Conservation (phyloP, 768 basidiomycete species). For the Peribolospora kevripleyi region DNA sequence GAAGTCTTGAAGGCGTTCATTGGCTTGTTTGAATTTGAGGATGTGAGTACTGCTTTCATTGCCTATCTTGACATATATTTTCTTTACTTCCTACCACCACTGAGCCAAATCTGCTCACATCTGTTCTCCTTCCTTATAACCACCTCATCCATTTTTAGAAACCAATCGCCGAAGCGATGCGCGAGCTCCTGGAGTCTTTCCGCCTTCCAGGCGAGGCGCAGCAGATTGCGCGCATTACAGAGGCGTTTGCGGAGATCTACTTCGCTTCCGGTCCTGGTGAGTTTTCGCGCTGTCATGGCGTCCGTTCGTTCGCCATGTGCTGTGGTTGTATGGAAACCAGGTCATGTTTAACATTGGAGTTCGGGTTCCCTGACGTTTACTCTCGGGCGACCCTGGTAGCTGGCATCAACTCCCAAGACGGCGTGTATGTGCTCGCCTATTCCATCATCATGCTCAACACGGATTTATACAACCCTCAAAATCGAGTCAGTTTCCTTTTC, state of each 20-base stretch:
- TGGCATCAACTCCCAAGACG: constrained; percentile 74
- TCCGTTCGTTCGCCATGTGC: not conserved
- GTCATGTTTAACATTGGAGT: not conserved
- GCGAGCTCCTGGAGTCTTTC: constrained; percentile 79
- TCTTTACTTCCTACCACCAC: not conserved
- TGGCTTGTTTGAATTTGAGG: constrained; percentile 63
- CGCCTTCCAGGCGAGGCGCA: constrained; percentile 85
- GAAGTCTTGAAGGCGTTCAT: constrained; percentile 72
- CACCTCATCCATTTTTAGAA: constrained; percentile 30
- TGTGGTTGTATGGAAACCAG: not conserved
- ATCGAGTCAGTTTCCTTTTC: constrained; percentile 17
- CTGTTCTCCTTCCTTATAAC: not conserved
- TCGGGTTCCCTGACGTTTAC: not conserved
- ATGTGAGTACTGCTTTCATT: constrained; percentile 29
- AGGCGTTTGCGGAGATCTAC: constrained; percentile 77
- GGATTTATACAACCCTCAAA: constrained; percentile 82
- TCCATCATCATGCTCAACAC: constrained; percentile 98
- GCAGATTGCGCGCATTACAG: constrained; percentile 79
- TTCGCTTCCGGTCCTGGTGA: constrained; percentile 60
- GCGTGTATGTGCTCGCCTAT: constrained; percentile 77
- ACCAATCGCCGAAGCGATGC: constrained; percentile 83
- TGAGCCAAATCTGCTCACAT: not conserved
- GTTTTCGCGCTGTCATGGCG: constrained; percentile 7
- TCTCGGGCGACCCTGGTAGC: constrained; percentile 24
- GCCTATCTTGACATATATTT: not conserved